Evolutionary conservation across 352 stramenopile genomes (phyloP).

Genomic region (Albugo candida): DNA sequence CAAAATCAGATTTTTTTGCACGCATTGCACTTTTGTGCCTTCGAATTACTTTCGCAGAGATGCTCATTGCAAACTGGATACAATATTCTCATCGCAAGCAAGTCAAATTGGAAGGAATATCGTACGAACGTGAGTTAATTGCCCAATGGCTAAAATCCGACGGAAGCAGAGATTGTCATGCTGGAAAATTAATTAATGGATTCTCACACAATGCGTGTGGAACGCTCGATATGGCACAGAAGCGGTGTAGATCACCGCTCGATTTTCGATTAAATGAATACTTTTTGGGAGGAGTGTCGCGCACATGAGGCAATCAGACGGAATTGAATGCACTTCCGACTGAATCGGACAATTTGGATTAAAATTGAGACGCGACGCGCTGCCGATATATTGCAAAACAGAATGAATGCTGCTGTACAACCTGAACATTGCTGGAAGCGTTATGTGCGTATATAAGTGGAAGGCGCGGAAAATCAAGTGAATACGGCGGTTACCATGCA

Average conservation of each 20-base stretch:
- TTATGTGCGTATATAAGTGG: constrained; percentile 16
- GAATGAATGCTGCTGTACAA: constrained; percentile 4
- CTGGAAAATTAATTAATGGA: constrained; percentile 35
- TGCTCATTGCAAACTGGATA: too few species aligned
- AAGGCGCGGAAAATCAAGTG: constrained; percentile 13
- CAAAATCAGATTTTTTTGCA: too few species aligned
- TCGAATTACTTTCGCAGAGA: too few species aligned
- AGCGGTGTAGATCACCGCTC: constrained; percentile 15
- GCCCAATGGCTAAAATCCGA: constrained; percentile 16
- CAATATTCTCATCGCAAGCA: neutral
- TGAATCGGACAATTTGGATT: constrained; percentile 4
- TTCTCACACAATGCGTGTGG: constrained; percentile 7
- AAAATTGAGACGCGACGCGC: neutral
- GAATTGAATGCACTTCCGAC: constrained; percentile 10
- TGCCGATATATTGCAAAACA: too few species aligned
- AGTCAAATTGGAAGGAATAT: constrained; percentile 15
- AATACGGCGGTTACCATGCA: neutral
- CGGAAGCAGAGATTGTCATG: constrained; percentile 20
- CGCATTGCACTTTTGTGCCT: too few species aligned
- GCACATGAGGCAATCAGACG: constrained; percentile 14
- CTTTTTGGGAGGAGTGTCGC: constrained; percentile 12
- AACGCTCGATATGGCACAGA: constrained; percentile 12
- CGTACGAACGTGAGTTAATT: constrained; percentile 15
- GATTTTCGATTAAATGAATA: constrained; percentile 12
- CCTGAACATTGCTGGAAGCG: constrained; percentile 26